A percentile compares a stretch with the other conserved stretches of the same genome.
These are phyloP conservation scores for Ceratobasidium sp. DNA, from an alignment of 1,284 basidiomycete species.

Conservation along the genomic window DNA sequence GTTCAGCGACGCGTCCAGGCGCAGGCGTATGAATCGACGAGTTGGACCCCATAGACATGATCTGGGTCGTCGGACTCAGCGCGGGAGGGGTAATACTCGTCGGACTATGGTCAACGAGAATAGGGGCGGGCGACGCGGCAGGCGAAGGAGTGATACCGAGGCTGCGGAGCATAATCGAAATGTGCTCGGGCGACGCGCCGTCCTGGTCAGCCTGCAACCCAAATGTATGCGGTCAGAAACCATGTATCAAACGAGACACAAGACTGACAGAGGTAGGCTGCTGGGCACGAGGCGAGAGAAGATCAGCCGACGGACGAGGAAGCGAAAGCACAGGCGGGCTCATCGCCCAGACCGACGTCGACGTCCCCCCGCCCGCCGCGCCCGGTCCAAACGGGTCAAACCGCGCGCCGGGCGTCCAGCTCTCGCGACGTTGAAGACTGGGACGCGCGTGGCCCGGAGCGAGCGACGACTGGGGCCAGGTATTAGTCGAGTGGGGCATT, in stretches of 20 bases:
- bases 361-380: neutral
- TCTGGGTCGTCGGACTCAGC: constrained; percentile 40
- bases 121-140: constrained; percentile 1
- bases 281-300: constrained; percentile 4
- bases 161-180: constrained; percentile 40
- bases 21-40: constrained; percentile 37
- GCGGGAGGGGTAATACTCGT: constrained; percentile 23
- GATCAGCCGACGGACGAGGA: constrained; percentile 2
- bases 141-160: constrained; percentile 42
- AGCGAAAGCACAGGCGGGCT: neutral
- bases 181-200: constrained; percentile 31
- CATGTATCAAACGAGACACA: neutral
- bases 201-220: constrained; percentile 2
- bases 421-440: neutral
- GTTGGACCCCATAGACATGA: constrained; percentile 34
- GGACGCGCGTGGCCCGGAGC: constrained; percentile 1
- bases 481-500: constrained; percentile 14
- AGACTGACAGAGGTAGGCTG: neutral
- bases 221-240: constrained; percentile 33
- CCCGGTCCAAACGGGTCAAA: constrained; percentile 21
- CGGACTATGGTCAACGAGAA: neutral
- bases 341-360: constrained; percentile 24
- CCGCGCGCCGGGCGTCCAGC: constrained; percentile 7
- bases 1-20: constrained; percentile 20
- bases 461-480: constrained; percentile 20